Evolutionary conservation across 352 stramenopile genomes (phyloP).

Genomic region (Phytophthora constricta): DNA sequence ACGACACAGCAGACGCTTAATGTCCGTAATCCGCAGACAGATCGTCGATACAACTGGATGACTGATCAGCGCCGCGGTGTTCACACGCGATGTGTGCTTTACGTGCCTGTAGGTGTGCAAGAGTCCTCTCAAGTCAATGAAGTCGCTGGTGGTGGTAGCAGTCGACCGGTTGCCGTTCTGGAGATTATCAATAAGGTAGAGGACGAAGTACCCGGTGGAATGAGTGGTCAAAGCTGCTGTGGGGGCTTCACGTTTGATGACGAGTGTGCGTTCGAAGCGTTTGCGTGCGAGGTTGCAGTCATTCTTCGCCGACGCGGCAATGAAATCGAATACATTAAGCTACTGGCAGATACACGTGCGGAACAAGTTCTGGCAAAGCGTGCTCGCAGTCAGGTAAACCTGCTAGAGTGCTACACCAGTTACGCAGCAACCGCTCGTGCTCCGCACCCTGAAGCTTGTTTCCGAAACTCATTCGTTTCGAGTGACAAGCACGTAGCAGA

Average conservation of each 20-base stretch:
- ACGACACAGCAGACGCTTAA: conserved; percentile 74
- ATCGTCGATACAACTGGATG: conserved; percentile 60
- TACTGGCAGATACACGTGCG: conserved; percentile 78
- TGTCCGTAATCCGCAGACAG: conserved; percentile 63
- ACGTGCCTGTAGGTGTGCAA: conserved; percentile 84
- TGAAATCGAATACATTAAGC: conserved; percentile 91
- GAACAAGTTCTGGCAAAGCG: conserved; percentile 78
- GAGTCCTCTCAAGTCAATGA: conserved; percentile 36
- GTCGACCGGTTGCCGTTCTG: conserved; percentile 81
- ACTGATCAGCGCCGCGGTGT: conserved; percentile 70
- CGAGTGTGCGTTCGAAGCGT: conserved; percentile 86
- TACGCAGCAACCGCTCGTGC: conserved; percentile 55
- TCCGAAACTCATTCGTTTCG: conserved; percentile 67
- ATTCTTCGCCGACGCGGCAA: conserved; percentile 83
- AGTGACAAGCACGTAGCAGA: conserved; percentile 49
- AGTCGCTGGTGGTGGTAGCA: conserved; percentile 41
- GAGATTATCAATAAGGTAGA: conserved; percentile 91
- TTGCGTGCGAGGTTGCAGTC: conserved; percentile 86
- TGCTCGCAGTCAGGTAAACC: conserved; percentile 77
- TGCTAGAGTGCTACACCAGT: conserved; percentile 81
- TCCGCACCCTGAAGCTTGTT: conserved; percentile 51
- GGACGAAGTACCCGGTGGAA: conserved; percentile 31
- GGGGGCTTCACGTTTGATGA: conserved; percentile 83
- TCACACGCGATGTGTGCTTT: conserved; percentile 76
- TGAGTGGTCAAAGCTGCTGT: conserved; percentile 7